Conservation (phyloP, 331 rosid species). For the Cydonia oblonga region DNA sequence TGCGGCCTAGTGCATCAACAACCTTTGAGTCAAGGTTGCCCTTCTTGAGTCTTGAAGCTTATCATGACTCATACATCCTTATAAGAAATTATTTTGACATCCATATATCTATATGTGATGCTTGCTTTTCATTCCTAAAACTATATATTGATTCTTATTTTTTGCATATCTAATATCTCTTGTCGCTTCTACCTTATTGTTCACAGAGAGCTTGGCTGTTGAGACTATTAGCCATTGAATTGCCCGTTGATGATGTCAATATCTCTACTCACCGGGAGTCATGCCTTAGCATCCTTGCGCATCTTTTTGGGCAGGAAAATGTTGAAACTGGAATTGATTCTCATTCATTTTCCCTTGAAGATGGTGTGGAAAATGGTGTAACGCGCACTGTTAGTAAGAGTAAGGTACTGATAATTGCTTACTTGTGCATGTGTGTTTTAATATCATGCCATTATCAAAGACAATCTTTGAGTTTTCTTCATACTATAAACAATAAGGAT, state of each 20-base stretch:
- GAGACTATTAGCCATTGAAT: constrained; percentile 72
- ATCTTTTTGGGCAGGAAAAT: constrained; percentile 56
- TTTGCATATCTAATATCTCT: not conserved
- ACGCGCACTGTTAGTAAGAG: constrained; percentile 57
- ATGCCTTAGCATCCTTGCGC: constrained; percentile 61
- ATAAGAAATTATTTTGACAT: not conserved
- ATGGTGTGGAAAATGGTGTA: constrained; percentile 40
- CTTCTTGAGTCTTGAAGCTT: not conserved
- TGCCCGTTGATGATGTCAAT: constrained; percentile 68
- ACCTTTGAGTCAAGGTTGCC: not conserved
- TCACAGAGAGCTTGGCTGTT: constrained; percentile 87
- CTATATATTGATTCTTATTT: not conserved
- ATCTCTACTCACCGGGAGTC: constrained; percentile 60
- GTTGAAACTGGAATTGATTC: constrained; percentile 37
- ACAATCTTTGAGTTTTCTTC: too few relatives aligned
- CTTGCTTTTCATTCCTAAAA: not conserved
- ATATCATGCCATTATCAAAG: not conserved
- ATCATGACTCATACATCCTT: not conserved
- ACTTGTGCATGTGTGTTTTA: constrained; percentile 11
- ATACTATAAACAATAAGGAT: not conserved
- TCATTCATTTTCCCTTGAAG: constrained; percentile 25
- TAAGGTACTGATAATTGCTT: constrained; percentile 41
- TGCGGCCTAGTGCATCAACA: not conserved
- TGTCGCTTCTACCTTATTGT: constrained; percentile 1
- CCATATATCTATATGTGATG: not conserved